These are phyloP conservation scores for Aspergillus costaricaensis DNA, from an alignment of 2,329 filamentous ascomycete species.

Conservation along the genomic window DNA sequence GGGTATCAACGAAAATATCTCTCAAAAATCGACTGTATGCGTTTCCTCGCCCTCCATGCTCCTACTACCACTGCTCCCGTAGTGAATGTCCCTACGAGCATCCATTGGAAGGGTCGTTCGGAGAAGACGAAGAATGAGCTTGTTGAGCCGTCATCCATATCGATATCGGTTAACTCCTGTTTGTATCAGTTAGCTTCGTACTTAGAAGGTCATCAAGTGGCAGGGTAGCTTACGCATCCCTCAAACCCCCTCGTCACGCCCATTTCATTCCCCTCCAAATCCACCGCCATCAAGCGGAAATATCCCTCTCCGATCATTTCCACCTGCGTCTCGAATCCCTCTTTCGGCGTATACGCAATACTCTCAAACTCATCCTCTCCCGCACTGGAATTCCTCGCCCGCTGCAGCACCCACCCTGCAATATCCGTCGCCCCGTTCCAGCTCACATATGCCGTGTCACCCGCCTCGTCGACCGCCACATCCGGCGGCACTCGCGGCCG, in stretches of 20 bases:
- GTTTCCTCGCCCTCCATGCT: slow-evolving; percentile 8
- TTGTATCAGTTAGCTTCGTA: not conserved
- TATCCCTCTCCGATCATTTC: slow-evolving; percentile 7
- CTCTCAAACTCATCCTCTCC: slow-evolving; percentile 19
- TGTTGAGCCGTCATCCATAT: not conserved
- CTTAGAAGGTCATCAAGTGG: not conserved
- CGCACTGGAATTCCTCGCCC: slow-evolving; percentile 19
- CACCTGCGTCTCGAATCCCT: slow-evolving; percentile 24
- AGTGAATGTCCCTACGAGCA: slow-evolving; percentile 11
- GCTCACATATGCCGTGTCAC: slow-evolving; percentile 29
- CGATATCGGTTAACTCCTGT: not conserved
- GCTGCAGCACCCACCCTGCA: slow-evolving; percentile 28
- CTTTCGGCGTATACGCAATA: slow-evolving; percentile 18
- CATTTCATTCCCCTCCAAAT: slow-evolving; percentile 22
- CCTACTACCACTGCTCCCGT: slow-evolving; percentile 10
- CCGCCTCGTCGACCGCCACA: slow-evolving; percentile 16
- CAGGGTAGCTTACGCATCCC: not conserved
- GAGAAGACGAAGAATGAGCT: slow-evolving; percentile 1
- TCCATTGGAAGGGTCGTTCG: slow-evolving; percentile 1
- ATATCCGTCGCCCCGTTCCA: slow-evolving; percentile 44
- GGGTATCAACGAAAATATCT: not conserved
- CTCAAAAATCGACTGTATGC: not conserved
- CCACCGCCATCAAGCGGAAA: slow-evolving; percentile 25
- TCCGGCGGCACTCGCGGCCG: slow-evolving; percentile 45
- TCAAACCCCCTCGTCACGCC: slow-evolving; percentile 22